Base-by-base conservation (phyloP, 2,329 filamentous ascomycete genomes). In the Sporothrix dimorphospora region DNA sequence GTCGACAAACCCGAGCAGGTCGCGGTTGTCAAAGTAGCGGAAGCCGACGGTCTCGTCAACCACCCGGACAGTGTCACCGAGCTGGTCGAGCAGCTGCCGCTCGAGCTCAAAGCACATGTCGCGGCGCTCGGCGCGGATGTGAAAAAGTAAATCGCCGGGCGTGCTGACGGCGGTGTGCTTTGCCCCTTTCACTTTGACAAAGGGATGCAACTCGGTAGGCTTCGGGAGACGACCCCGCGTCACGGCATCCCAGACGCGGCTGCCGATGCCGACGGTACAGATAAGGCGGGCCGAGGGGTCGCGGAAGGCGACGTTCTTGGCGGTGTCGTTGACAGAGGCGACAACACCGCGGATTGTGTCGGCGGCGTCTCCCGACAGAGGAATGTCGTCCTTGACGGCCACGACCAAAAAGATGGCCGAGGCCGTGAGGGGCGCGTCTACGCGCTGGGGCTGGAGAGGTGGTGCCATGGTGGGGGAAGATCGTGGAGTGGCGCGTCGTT, bases 71-170 rank as follows among this genome's bases (percentile, higher is more conserved):
- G 84, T 73, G 57, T 83, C 82, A 0, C 84, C 85, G 0, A 89
- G 81, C 1, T 77, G 74, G 16, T 84, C 82, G 76, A 89, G 78
- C 12, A 89, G 77, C 74, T 88, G 87, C 42, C 83, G 80, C 79
- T 89, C 87, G 71, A 89, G 86, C 75, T 89, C 87, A 73, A 89
- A 89, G 75, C 84, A 85, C 27, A 89, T 75, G 75, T 89, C 87
- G 16, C 86, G 81, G 1, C 87, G 82, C 66, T 88, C 86, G 0
- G 87, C 82, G 40, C 87, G 85, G 73, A 89, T 89, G 75, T 89
- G 87, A 73, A 89, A 87, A 4, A 89, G 80, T 0, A 89, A 72
- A 72, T 89, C 87, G 0, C 87, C 87, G 0, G 86, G 85, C 0
- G 87, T 89, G 0, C 86, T 85, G 7, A 87, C 79, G 0, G 87